A percentile compares a stretch with the other conserved stretches of the same genome.
These are phyloP conservation scores for Zymoseptoria ardabiliae DNA, from an alignment of 2,329 filamentous ascomycete genomes.

Conservation along the genomic window DNA sequence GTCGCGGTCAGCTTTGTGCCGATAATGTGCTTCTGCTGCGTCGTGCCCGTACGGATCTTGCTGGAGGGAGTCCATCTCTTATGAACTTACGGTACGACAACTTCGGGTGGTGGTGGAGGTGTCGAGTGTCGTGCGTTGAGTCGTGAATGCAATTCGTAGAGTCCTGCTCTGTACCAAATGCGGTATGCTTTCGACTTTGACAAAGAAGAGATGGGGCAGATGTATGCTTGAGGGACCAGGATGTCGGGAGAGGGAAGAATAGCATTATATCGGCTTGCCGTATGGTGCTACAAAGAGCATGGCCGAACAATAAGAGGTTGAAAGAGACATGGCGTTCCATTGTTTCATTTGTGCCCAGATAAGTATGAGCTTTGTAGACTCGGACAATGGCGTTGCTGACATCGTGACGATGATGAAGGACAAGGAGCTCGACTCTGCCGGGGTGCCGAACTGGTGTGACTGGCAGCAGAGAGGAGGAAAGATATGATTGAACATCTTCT, in stretches of 20 bases:
- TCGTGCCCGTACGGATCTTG: not conserved
- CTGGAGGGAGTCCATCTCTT: not conserved
- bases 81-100: not conserved
- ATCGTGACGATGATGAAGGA: not conserved
- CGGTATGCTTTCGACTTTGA: not conserved
- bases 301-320: not conserved
- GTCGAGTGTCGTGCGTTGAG: not conserved
- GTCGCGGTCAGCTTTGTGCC: conserved; percentile 1
- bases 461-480: no score
- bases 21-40: not conserved
- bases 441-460: not conserved
- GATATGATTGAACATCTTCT: no score
- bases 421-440: not conserved
- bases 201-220: not conserved
- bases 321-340: not conserved
- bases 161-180: not conserved
- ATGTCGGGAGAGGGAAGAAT: not conserved
- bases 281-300: not conserved
- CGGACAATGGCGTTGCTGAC: not conserved
- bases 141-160: not conserved
- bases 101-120: not conserved
- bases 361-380: not conserved
- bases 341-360: not conserved
- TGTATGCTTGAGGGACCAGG: not conserved
- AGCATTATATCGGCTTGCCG: not conserved